Evolutionary conservation across 2,329 filamentous ascomycete genomes (phyloP), one percentile per base, ranked within the genome.

Genomic region (Ophiostoma piceae): DNA sequence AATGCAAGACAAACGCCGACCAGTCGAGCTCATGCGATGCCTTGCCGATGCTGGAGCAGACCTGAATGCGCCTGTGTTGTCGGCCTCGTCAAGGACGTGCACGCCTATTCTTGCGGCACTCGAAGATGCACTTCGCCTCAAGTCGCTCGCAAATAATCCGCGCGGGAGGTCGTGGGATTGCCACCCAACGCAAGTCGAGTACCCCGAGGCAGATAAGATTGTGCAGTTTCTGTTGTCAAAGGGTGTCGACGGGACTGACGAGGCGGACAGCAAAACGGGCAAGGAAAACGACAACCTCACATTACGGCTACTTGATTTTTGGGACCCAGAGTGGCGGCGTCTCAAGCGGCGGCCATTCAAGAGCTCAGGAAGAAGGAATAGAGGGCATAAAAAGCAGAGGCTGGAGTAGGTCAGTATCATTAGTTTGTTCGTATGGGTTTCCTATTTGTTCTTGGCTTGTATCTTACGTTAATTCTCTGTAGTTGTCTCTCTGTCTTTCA

Each of bases 161-260:
- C 69, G 71, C 47, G 69, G 70, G 22, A 68, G 66, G 16, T 22
- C 67, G 54, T 72, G 71, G 71, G 68, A 69, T 62, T 72, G 71
- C 62, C 68, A 71, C 29, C 71, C 71, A 3, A 51, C 26, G 26
- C 19, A 22, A 7, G 41, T 67, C 4, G 57, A n/a, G n/a, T 66
- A 69, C 16, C 68, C 51, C 19, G 54, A 66, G 19, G 69, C 71
- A 1, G 37, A 41, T 7, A 70, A 64, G 11, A 47, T 71, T 29
- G 62, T 68, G 12, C 37, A 43, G 7, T 71, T 69, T 43, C 62
- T 72, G 8, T 39, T 72, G 8, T 39, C 69, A 37, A 51, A 47
- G 12, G 69, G 66, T 3, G 66, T 68, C 7, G 32, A 60, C 5
- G 47, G 32, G 0, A 35, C 29, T n/a, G 66, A 26, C 32, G 67